A percentile compares a stretch with the other conserved stretches of the same genome.
phyloP scores from a whole-genome alignment of 805 yeast species.

The Scheffersomyces stipitis region DNA sequence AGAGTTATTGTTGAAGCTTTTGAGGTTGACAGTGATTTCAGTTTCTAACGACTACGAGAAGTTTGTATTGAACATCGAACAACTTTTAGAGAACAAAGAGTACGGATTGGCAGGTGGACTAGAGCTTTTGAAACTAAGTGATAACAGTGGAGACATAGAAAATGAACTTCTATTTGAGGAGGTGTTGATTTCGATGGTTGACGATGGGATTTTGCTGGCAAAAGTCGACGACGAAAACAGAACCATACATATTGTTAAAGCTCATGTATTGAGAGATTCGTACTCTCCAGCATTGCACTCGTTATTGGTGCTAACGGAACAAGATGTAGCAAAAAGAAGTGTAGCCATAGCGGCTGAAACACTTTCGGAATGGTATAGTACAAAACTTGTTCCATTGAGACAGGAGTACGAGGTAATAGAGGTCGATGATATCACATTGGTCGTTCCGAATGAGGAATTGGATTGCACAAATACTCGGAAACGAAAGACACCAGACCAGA shows the following conservation, averaged over 20 bases:
- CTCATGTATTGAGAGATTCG: slow-evolving; percentile 29
- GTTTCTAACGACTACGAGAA: slow-evolving; percentile 22
- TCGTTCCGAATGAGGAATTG: background rate
- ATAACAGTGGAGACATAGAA: no score
- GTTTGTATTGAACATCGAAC: slow-evolving; percentile 6
- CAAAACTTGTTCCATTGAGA: slow-evolving; percentile 12
- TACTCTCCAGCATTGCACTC: slow-evolving; percentile 21
- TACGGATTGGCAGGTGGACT: slow-evolving; percentile 16
- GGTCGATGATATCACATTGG: background rate
- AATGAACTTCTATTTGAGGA: slow-evolving; percentile 12
- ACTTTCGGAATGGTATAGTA: slow-evolving; percentile 24
- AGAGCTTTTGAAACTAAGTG: slow-evolving; percentile 3
- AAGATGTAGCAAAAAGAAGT: slow-evolving; percentile 20
- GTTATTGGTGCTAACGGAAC: slow-evolving; percentile 24
- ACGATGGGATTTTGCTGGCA: slow-evolving; percentile 20
- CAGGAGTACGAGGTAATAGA: slow-evolving; percentile 5
- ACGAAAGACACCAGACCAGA: slow-evolving; percentile 8
- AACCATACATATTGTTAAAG: slow-evolving; percentile 14
- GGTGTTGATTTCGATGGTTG: slow-evolving; percentile 24
- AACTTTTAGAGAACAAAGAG: slow-evolving; percentile 12
- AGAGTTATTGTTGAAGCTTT: slow-evolving; percentile 20
- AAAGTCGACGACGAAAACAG: slow-evolving; percentile 28
- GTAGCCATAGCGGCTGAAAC: slow-evolving; percentile 15
- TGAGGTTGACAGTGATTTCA: slow-evolving; percentile 26
- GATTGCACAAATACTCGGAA: slow-evolving; percentile 5